Evolutionary conservation across 495 filamentous ascomycete species (phyloP).

Genomic region (Podospora sp.): DNA sequence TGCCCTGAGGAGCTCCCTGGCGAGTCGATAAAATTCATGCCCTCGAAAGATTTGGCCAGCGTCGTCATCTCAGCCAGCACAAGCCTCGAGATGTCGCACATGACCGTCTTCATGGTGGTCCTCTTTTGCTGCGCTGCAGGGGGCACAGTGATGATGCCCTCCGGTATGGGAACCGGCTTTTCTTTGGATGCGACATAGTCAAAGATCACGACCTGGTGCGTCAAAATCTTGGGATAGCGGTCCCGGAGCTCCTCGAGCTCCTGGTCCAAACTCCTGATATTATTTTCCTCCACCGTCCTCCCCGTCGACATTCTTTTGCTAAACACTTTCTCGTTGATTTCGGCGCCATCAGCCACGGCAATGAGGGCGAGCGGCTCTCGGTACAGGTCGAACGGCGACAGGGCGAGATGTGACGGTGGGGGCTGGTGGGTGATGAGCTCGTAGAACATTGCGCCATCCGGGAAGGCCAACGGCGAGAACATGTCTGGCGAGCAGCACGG

Average conservation of each 20-base stretch:
- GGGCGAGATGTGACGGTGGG: slow-evolving; percentile 71
- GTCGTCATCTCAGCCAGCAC: slow-evolving; percentile 86
- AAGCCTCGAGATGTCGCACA: slow-evolving; percentile 86
- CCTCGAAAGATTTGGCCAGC: slow-evolving; percentile 83
- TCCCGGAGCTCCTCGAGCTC: slow-evolving; percentile 71
- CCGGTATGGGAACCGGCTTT: slow-evolving; percentile 52
- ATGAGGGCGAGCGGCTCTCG: slow-evolving; percentile 79
- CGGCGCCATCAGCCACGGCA: slow-evolving; percentile 73
- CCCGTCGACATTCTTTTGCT: slow-evolving; percentile 52
- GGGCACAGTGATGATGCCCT: slow-evolving; percentile 74
- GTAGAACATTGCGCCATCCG: slow-evolving; percentile 85
- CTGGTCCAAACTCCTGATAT: slow-evolving; percentile 58
- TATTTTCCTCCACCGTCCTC: slow-evolving; percentile 48
- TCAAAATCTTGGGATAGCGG: slow-evolving; percentile 71
- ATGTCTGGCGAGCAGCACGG: slow-evolving; percentile 63
- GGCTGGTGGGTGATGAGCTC: slow-evolving; percentile 80
- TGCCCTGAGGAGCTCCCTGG: slow-evolving; percentile 53
- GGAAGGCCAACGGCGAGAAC: slow-evolving; percentile 93
- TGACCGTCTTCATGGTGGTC: slow-evolving; percentile 92
- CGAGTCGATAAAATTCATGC: slow-evolving; percentile 75
- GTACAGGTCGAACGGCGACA: slow-evolving; percentile 84
- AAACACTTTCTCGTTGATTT: slow-evolving; percentile 53
- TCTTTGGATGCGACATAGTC: slow-evolving; percentile 58
- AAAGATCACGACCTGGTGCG: slow-evolving; percentile 79
- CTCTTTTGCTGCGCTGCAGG: slow-evolving; percentile 67